A percentile compares a stretch with the other conserved stretches of the same genome.
These are phyloP conservation scores for Exutisphaerella laricina DNA, from an alignment of 2,329 filamentous ascomycete species.

Conservation along the genomic window DNA sequence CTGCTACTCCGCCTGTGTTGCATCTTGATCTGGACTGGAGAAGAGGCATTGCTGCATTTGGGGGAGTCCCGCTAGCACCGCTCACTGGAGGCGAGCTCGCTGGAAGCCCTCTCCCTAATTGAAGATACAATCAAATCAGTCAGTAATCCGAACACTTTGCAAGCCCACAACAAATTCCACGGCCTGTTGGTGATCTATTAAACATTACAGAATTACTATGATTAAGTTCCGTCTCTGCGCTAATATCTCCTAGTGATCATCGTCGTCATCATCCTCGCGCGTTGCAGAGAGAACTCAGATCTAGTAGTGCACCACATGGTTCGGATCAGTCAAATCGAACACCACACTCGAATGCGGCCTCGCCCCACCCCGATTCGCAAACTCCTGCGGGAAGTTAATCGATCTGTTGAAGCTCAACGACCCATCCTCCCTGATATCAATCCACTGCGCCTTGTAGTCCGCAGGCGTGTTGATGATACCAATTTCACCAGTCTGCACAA, in stretches of 20 bases:
- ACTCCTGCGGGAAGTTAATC: slow-evolving; percentile 53
- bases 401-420: slow-evolving; percentile 55
- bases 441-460: slow-evolving; percentile 59
- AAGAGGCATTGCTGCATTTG: slow-evolving; percentile 17
- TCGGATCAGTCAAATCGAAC: neutral
- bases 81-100: neutral
- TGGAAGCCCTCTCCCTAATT: neutral
- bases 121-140: too few species aligned
- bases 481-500: slow-evolving; percentile 58
- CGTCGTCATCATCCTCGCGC: too few species aligned
- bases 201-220: too few species aligned
- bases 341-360: slow-evolving; percentile 47
- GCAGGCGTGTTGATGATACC: slow-evolving; percentile 56
- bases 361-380: slow-evolving; percentile 51
- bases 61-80: slow-evolving; percentile 16
- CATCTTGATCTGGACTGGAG: slow-evolving; percentile 20
- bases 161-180: too few species aligned
- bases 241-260: too few species aligned
- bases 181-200: too few species aligned
- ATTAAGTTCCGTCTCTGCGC: too few species aligned
- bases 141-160: too few species aligned
- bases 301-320: neutral
- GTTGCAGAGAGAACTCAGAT: too few species aligned
- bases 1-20: slow-evolving; percentile 14
- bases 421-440: slow-evolving; percentile 53